Evolutionary conservation across 1,284 basidiomycete genomes (phyloP).

Genomic region (Phaffia rhodozyma): DNA sequence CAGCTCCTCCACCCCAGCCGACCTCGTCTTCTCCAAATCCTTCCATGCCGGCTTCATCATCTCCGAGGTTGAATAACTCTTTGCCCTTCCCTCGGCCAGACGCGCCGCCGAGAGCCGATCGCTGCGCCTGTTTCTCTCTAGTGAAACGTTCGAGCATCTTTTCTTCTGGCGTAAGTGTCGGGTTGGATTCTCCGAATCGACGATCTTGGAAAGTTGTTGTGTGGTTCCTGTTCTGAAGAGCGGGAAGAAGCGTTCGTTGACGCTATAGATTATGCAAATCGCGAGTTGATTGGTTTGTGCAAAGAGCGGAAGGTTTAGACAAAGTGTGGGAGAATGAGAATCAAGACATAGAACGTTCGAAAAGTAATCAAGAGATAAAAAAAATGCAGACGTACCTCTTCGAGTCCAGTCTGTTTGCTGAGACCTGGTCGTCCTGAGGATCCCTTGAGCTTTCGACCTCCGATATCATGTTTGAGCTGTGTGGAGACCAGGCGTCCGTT

Average conservation of each 20-base stretch:
- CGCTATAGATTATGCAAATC: conserved; percentile 41
- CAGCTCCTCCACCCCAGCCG: conserved; percentile 42
- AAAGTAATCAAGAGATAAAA: conserved; percentile 7
- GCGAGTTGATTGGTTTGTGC: not conserved
- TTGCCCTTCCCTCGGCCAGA: conserved; percentile 19
- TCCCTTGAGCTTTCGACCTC: conserved; percentile 74
- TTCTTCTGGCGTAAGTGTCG: conserved; percentile 81
- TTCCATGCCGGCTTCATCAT: conserved; percentile 37
- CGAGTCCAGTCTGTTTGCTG: conserved; percentile 78
- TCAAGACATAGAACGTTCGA: not conserved
- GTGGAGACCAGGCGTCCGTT: not conserved
- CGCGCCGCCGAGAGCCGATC: conserved; percentile 21
- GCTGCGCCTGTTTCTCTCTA: conserved; percentile 60
- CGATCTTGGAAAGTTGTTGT: conserved; percentile 84
- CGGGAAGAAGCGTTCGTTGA: conserved; percentile 75
- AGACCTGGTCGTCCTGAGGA: conserved; percentile 68
- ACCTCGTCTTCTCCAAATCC: conserved; percentile 49
- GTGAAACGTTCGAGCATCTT: conserved; percentile 97
- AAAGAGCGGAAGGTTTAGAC: not conserved
- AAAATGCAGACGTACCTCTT: conserved; percentile 48
- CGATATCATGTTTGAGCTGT: conserved; percentile 75
- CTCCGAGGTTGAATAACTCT: conserved; percentile 51
- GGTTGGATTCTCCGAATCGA: conserved; percentile 91
- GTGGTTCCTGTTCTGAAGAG: conserved; percentile 58
- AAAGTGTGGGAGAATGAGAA: not conserved